Base-by-base conservation (phyloP, 768 basidiomycete species). In the Kwoniella pini region DNA sequence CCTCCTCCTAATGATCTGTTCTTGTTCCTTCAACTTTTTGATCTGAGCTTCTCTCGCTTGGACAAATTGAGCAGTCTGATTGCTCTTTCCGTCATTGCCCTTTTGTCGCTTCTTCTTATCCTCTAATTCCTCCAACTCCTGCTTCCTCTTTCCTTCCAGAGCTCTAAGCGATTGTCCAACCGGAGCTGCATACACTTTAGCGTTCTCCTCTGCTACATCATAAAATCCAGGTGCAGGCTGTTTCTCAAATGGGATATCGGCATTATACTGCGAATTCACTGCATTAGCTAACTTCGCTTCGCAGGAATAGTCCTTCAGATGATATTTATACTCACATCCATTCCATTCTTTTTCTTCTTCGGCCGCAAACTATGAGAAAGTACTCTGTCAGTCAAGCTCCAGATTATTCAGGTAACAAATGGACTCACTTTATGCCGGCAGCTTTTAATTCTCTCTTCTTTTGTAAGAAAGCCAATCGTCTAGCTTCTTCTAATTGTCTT, bases 191-290 rank as follows among this genome's bases (percentile, higher is more conserved):
- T 89, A 85, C 38, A 87, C 82, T 49, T 90, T 88, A 4, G 91
- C 88, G 71, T 93, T 88, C 75, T 99, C 96, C 67, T 95, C 96
- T 0, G 88, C 84, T 1, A 91, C 93, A 76, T 99, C 96, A 79
- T 98, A 99, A 80, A 99, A 99, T 0, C 96, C 96, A 10, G 94
- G 80, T 0, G 91, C 93, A 0, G 96, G 84, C 74, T 90, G 90
- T 82, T 98, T 97, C 81, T 99, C 96, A 76, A 98, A 98, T 0
- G 96, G 96, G 67, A 97, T 96, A 75, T 99, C 96, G 51, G 92
- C 86, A 72, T 97, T 99, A 81, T 98, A 99, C 90, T 96, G 43
- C 19, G 36, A 6, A 22, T 22, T 12, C 10, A 19, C 21, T 2
- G 2, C 15, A 15, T 50, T 21, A 50, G 31, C 30, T 52, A 38